Evolutionary conservation across 768 basidiomycete species (phyloP).

Genomic region (Gymnopilus dilepis): DNA sequence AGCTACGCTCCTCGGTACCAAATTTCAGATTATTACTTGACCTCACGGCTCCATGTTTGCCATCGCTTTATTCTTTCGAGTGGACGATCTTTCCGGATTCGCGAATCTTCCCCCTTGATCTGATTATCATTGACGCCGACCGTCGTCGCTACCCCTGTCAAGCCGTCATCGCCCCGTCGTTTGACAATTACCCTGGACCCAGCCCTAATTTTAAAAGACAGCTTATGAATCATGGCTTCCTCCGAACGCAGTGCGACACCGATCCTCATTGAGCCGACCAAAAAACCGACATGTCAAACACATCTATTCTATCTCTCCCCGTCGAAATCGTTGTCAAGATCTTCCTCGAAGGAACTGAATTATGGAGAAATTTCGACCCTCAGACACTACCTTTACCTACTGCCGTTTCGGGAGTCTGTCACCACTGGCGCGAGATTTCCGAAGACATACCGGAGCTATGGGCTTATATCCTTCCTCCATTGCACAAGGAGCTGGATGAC

Average conservation of each 20-base stretch:
- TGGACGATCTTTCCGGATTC: too few relatives aligned
- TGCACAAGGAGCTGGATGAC: constrained; percentile 11
- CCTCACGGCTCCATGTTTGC: too few relatives aligned
- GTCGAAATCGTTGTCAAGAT: constrained; percentile 16
- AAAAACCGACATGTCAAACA: too few relatives aligned
- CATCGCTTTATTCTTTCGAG: too few relatives aligned
- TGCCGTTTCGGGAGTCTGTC: constrained; percentile 18
- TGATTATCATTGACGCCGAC: too few relatives aligned
- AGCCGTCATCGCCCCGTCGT: background rate
- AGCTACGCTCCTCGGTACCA: constrained; percentile 6
- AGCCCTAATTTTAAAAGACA: background rate
- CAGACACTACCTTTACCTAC: constrained; percentile 23
- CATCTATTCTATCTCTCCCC: background rate
- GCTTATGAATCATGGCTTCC: too few relatives aligned
- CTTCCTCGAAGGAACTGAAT: constrained; percentile 15
- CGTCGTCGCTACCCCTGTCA: background rate
- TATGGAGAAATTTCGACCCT: constrained; percentile 11
- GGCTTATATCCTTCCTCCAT: constrained; percentile 22
- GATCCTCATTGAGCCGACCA: too few relatives aligned
- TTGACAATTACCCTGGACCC: constrained; percentile 4
- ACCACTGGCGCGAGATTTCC: constrained; percentile 22
- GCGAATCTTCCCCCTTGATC: too few relatives aligned
- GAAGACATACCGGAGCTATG: constrained; percentile 23
- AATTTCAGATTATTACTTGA: too few relatives aligned
- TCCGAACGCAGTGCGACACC: too few relatives aligned